A percentile compares a stretch with the other conserved stretches of the same genome.
phyloP scores from a whole-genome alignment of 2,329 filamentous ascomycete species.

The Dryadomyces sulphureus region DNA sequence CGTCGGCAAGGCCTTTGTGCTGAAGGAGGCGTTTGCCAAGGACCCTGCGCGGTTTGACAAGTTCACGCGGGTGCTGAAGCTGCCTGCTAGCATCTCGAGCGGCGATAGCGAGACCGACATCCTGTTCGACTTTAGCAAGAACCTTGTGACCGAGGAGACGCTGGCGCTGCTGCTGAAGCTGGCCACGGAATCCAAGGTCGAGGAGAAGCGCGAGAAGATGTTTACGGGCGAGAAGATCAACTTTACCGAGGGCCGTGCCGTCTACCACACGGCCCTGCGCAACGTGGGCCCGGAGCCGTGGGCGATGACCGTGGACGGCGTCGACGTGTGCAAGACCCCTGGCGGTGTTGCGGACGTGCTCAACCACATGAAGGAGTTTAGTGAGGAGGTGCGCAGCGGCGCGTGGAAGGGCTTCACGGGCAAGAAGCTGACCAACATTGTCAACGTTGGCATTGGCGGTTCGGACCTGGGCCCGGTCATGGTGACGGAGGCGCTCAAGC shows the following conservation, averaged over 20 bases:
- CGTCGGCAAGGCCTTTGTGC: conserved; percentile 75
- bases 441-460: conserved; percentile 97
- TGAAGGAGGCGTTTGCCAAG: conserved; percentile 84
- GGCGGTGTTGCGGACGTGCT: conserved; percentile 84
- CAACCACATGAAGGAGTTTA: conserved; percentile 97
- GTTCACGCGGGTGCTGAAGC: conserved; percentile 74
- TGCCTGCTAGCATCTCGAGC: conserved; percentile 58
- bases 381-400: conserved; percentile 82
- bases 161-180: conserved; percentile 75
- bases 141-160: conserved; percentile 91
- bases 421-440: conserved; percentile 90
- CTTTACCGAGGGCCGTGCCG: conserved; percentile 92
- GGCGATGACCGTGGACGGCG: conserved; percentile 71
- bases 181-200: conserved; percentile 77
- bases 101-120: conserved; percentile 50
- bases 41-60: conserved; percentile 82
- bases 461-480: conserved; percentile 98
- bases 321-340: conserved; percentile 81
- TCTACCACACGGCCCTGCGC: conserved; percentile 88
- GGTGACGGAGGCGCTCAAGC: conserved; percentile 95
- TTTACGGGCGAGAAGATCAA: conserved; percentile 98
- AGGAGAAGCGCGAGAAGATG: conserved; percentile 93
- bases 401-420: conserved; percentile 95
- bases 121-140: conserved; percentile 98
- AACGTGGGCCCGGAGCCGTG: conserved; percentile 60